Evolutionary conservation across 225 moss, liverwort and hornwort species (phyloP).

Genomic region (Neckera pumila): DNA sequence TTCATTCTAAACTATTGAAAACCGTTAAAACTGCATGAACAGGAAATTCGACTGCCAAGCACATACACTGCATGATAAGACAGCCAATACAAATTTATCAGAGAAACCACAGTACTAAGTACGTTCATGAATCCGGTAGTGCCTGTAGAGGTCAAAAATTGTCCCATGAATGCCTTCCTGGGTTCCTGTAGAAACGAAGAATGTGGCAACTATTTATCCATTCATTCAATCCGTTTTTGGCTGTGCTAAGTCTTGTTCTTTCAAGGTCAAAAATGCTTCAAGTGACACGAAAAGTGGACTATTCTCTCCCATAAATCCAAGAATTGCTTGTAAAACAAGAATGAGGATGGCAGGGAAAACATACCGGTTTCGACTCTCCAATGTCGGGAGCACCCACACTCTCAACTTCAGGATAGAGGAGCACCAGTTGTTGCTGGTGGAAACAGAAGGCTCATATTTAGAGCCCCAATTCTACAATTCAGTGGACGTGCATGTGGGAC

Average conservation of each 20-base stretch:
- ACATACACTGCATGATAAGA: neutral
- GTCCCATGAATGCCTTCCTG: neutral
- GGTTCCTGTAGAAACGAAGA: neutral
- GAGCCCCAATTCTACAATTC: neutral
- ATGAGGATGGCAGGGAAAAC: neutral
- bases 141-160: neutral
- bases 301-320: neutral
- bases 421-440: neutral
- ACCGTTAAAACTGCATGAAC: neutral
- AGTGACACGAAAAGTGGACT: neutral
- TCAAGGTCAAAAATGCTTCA: neutral
- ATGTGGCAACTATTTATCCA: neutral
- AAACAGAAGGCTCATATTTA: constrained; percentile 3
- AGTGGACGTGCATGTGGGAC: constrained; percentile 9
- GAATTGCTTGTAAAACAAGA: neutral
- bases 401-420: constrained; percentile 3
- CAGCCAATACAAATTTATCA: too few species aligned
- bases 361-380: neutral
- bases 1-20: neutral
- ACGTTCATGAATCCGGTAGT: neutral
- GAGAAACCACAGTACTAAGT: neutral
- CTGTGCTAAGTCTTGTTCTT: too few species aligned
- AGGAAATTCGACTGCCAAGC: neutral
- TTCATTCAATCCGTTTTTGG: too few species aligned
- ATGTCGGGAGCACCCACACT: neutral